A percentile compares a stretch with the other conserved stretches of the same genome.
Conservation (phyloP, 2,329 filamentous ascomycete genomes). For the Corynespora cassiicola region DNA sequence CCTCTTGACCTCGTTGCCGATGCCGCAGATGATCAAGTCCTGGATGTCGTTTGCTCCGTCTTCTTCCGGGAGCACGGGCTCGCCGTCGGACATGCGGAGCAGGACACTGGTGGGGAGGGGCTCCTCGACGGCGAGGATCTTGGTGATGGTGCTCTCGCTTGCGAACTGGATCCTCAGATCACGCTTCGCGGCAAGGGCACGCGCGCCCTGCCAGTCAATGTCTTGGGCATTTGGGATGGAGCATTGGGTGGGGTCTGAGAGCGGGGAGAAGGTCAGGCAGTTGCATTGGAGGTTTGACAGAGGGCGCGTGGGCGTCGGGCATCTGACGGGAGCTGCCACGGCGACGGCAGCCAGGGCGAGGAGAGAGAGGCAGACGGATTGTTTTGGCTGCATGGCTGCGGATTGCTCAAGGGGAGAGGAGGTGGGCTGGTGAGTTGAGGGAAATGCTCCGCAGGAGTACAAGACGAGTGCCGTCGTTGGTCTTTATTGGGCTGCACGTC, state of each 20-base stretch:
- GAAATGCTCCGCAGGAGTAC: too few species aligned
- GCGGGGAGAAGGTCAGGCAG: constrained; percentile 30
- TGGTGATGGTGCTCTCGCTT: constrained; percentile 22
- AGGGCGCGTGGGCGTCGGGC: too few species aligned
- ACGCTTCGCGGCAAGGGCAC: constrained; percentile 24
- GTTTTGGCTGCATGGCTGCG: constrained; percentile 11
- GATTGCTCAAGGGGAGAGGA: too few species aligned
- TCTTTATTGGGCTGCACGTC: too few species aligned
- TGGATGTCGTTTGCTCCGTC: constrained; percentile 11
- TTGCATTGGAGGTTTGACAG: constrained; percentile 30
- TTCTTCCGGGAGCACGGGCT: constrained; percentile 13
- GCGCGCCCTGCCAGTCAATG: constrained; percentile 30
- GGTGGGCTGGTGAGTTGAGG: too few species aligned
- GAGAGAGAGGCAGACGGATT: constrained; percentile 9
- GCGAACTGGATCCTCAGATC: constrained; percentile 33
- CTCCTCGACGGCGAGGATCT: constrained; percentile 21
- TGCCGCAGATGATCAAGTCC: constrained; percentile 32
- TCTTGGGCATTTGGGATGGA: constrained; percentile 24
- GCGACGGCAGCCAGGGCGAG: constrained; percentile 6
- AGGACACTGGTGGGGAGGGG: constrained; percentile 29
- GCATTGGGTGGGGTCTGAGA: constrained; percentile 25
- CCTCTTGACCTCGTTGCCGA: constrained; percentile 27
- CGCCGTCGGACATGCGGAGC: constrained; percentile 13
- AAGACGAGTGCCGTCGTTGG: too few species aligned
- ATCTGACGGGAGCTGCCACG: constrained; percentile 19